phyloP scores from a whole-genome alignment of 176 grass and related monocot genomes.

The Alopecurus myosuroides region DNA sequence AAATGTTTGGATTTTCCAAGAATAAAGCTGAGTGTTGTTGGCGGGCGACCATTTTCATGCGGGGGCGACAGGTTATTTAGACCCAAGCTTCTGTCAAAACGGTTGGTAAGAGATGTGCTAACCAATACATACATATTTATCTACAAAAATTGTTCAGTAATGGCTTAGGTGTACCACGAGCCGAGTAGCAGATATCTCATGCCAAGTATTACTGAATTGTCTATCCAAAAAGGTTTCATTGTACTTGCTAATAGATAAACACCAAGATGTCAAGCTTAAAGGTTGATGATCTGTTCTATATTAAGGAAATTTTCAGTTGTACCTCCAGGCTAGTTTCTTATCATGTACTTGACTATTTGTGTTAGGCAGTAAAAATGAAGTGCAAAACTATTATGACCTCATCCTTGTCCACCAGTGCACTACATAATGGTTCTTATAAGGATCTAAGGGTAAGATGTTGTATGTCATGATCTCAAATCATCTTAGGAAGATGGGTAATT shows the following conservation, averaged over 20 bases:
- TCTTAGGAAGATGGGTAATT: background rate
- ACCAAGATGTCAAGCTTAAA: background rate
- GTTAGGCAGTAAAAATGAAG: background rate
- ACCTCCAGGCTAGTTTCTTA: background rate
- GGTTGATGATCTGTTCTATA: background rate
- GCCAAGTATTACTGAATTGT: background rate
- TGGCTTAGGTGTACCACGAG: background rate
- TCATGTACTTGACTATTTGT: background rate
- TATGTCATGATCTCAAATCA: background rate
- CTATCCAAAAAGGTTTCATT: background rate
- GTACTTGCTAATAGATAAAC: background rate
- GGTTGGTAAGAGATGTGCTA: constrained; percentile 63
- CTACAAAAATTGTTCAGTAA: background rate
- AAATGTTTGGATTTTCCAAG: constrained; percentile 60
- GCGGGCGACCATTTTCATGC: constrained; percentile 84
- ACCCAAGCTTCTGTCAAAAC: constrained; percentile 68
- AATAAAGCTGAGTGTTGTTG: constrained; percentile 78
- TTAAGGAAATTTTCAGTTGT: background rate
- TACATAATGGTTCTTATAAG: background rate
- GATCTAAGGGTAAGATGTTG: background rate
- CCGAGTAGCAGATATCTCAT: background rate
- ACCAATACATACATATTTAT: background rate
- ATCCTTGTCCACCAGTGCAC: background rate
- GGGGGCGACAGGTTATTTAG: constrained; percentile 76
- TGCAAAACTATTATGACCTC: background rate